Evolutionary conservation across 2,329 filamentous ascomycete species (phyloP).

Genomic region (Chaetomium sp.): DNA sequence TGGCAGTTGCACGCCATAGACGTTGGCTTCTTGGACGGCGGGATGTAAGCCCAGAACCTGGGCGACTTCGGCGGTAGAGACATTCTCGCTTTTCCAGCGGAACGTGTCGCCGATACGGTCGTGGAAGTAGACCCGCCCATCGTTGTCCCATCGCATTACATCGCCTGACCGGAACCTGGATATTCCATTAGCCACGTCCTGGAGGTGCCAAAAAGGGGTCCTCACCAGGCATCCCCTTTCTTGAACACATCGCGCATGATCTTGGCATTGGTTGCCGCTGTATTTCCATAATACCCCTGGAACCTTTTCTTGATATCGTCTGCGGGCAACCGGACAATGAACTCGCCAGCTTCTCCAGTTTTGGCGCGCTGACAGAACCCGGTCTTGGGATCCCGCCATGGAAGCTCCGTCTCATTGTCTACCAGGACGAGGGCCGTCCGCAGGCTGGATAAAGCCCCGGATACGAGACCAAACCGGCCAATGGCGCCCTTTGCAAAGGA

Average conservation of each 20-base stretch:
- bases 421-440: slow-evolving; percentile 64
- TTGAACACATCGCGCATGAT: slow-evolving; percentile 71
- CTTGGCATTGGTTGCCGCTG: slow-evolving; percentile 69
- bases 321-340: slow-evolving; percentile 69
- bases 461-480: slow-evolving; percentile 69
- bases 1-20: slow-evolving; percentile 79
- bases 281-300: slow-evolving; percentile 80
- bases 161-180: slow-evolving; percentile 76
- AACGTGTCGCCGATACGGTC: slow-evolving; percentile 80
- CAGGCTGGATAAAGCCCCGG: slow-evolving; percentile 53
- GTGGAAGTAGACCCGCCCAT: slow-evolving; percentile 76
- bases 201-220: not conserved
- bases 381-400: slow-evolving; percentile 67
- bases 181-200: not conserved
- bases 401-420: slow-evolving; percentile 69
- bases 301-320: slow-evolving; percentile 65
- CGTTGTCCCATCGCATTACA: slow-evolving; percentile 66
- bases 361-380: slow-evolving; percentile 65
- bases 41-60: slow-evolving; percentile 69
- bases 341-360: slow-evolving; percentile 69
- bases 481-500: slow-evolving; percentile 73
- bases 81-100: slow-evolving; percentile 81
- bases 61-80: slow-evolving; percentile 78
- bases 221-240: slow-evolving; percentile 70
- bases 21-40: slow-evolving; percentile 74